Base-by-base conservation (phyloP, 2,329 filamentous ascomycete species). In the Pseudocercospora eumusae region DNA sequence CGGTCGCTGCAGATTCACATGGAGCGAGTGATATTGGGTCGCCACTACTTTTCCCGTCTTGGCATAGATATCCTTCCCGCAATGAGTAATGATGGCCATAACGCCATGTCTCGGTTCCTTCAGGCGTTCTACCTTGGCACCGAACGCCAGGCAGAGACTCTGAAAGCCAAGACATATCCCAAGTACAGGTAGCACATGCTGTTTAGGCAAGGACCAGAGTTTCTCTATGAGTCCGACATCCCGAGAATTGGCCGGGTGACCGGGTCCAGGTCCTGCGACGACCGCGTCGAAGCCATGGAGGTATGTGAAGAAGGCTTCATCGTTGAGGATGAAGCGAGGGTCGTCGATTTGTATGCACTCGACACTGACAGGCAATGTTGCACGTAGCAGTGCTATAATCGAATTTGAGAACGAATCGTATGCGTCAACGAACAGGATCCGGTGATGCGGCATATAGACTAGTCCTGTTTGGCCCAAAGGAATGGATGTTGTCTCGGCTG, bases 391-490 rank as follows among this genome's bases (percentile, higher is more conserved):
- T 5, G 90, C 88, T 57, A 96, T 87, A 71, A 98, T 95, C 78
- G 97, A 98, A 78, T 96, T 93, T 59, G 92, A 91, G 78, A 97
- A 99, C 45, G 93, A 97, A 79, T 99, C 95, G 77, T 96, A 96
- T 65, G 93, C 93, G 76, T 98, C 95, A 68, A 99, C 83, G 78
- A 96, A 96, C 66, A 98, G 85, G 65, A 98, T 63, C 44, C 68
- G 70, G 54, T 66, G 67, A 57, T 49, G 65, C 60, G 66, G 68
- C 70, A 73, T 72, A 64, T 67, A 64, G 42, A 20, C 31, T 59
- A 57, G 58, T 40, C 42, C 23, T 47, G 45, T 52, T 33, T 52
- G 28, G 18, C 18, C 52, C 52, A 54, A 54, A 31, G 52, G n/a
- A 54, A 54, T 54, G 52, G 31, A 20, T 18, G 36, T 18, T 40